Conservation (phyloP, 1,284 basidiomycete species). For the Irpex sp. region DNA sequence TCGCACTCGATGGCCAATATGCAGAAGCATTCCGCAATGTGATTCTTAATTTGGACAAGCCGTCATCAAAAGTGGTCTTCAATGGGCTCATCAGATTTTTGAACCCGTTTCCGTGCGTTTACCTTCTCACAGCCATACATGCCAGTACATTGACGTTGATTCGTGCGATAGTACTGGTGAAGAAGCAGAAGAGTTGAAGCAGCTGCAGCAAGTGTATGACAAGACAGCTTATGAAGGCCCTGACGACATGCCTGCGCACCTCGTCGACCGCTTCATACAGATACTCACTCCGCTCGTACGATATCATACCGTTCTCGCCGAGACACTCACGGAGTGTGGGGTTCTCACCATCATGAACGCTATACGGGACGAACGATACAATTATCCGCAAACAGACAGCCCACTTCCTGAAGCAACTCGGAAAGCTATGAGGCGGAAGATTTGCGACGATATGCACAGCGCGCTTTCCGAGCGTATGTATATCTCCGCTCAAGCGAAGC, state of each 20-base stretch:
- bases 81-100: not conserved
- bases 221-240: not conserved
- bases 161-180: not conserved
- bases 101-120: conserved; percentile 6
- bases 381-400: conserved; percentile 2
- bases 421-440: not conserved
- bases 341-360: conserved; percentile 1
- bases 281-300: not conserved
- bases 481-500: conserved; percentile 3
- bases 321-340: conserved; percentile 2
- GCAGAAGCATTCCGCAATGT: not conserved
- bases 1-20: conserved; percentile 2
- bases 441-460: conserved; percentile 1
- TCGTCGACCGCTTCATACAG: conserved; percentile 4
- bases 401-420: conserved; percentile 1
- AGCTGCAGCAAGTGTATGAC: conserved; percentile 1
- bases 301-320: conserved; percentile 3
- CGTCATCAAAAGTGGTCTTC: not conserved
- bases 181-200: not conserved
- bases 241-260: conserved; percentile 4
- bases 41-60: not conserved
- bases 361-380: conserved; percentile 6
- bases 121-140: not conserved
- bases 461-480: conserved; percentile 6
- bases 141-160: no score